phyloP scores from a whole-genome alignment of 2,329 filamentous ascomycete species.

The Diaporthe helianthi region DNA sequence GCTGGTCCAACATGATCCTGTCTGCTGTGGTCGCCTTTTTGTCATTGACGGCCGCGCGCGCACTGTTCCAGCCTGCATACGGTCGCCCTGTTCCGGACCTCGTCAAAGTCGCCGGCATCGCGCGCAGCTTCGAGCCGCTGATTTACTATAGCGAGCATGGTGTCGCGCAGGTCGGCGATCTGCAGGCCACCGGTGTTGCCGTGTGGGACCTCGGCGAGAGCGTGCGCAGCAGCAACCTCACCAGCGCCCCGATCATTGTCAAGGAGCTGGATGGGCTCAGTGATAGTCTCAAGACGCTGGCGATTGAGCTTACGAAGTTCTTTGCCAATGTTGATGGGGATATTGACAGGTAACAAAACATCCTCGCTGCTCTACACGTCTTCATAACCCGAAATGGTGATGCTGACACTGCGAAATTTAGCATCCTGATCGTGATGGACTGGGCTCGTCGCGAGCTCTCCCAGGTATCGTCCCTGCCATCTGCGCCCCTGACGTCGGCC shows the following conservation, averaged over 20 bases:
- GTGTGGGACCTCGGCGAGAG: conserved; percentile 96
- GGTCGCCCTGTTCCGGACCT: conserved; percentile 79
- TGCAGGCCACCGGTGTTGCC: conserved; percentile 90
- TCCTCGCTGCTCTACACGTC: background rate
- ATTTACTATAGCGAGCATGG: conserved; percentile 95
- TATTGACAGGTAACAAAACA: conserved; percentile 72
- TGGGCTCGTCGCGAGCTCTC: conserved; percentile 89
- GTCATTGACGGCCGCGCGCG: conserved; percentile 68
- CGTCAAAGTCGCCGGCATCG: conserved; percentile 87
- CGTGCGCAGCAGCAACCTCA: conserved; percentile 88
- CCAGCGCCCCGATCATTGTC: conserved; percentile 85
- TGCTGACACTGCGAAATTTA: conserved; percentile 40
- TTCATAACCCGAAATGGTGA: background rate
- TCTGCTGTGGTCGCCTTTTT: conserved; percentile 69
- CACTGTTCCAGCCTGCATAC: conserved; percentile 72
- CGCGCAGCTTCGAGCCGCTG: conserved; percentile 89
- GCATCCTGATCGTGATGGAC: conserved; percentile 93
- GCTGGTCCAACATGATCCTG: conserved; percentile 71
- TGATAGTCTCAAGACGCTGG: conserved; percentile 83
- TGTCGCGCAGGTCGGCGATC: conserved; percentile 81
- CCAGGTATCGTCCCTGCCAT: conserved; percentile 64
- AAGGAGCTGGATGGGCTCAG: conserved; percentile 84
- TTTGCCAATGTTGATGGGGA: conserved; percentile 94
- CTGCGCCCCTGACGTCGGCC: conserved; percentile 70
- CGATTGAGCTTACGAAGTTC: conserved; percentile 87